phyloP scores from a whole-genome alignment of 1,284 basidiomycete species.

The Apiotrichum porosum region DNA sequence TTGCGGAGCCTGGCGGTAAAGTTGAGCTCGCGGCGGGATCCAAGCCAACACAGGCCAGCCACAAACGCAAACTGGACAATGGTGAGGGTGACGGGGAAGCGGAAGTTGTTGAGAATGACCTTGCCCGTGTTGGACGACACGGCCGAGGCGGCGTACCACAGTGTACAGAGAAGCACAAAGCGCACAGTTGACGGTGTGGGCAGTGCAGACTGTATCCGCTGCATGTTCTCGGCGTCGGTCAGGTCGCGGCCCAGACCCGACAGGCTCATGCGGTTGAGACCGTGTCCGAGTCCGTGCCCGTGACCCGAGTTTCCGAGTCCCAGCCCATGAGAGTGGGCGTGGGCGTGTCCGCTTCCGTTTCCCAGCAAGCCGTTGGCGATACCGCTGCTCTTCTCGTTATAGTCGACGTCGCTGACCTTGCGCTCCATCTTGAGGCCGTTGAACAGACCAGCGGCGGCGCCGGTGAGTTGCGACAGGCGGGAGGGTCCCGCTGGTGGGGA shows the following conservation, averaged over 20 bases:
- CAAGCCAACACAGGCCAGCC: constrained; percentile 71
- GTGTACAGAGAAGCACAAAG: constrained; percentile 45
- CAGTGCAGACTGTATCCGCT: constrained; percentile 6
- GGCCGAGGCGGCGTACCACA: constrained; percentile 51
- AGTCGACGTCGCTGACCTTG: constrained; percentile 9
- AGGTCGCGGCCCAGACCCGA: no score
- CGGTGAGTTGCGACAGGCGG: background rate
- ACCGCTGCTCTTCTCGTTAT: background rate
- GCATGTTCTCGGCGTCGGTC: background rate
- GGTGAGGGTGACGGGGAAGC: constrained; percentile 61
- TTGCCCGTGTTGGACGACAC: constrained; percentile 50
- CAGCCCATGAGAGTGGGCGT: no score
- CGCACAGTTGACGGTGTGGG: constrained; percentile 37
- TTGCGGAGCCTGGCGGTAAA: constrained; percentile 54
- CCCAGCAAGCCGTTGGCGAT: no score
- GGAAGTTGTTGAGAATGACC: constrained; percentile 49
- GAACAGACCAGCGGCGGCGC: constrained; percentile 1
- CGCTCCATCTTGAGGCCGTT: constrained; percentile 5
- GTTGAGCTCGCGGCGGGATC: constrained; percentile 66
- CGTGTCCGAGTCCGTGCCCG: no score
- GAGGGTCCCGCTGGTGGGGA: background rate
- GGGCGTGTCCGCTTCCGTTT: background rate
- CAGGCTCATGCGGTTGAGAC: no score
- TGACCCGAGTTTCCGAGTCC: no score
- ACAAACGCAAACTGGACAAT: constrained; percentile 96